Evolutionary conservation across 441 rosid genomes (phyloP), one percentile per base, ranked within the genome.

Genomic region (Aleurites moluccanus): DNA sequence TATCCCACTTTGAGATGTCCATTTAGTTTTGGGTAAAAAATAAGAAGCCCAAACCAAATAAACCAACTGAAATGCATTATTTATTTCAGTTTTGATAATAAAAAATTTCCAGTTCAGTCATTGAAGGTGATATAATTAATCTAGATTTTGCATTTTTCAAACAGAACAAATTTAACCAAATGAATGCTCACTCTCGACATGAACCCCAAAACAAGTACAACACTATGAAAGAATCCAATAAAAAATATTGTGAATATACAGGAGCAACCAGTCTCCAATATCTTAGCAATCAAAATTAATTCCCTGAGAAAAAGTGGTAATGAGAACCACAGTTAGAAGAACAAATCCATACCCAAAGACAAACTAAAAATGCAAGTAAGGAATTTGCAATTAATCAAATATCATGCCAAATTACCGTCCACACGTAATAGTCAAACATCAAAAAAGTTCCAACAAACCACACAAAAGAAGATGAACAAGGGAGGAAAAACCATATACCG

Each of bases 401-500:
- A 71, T 40, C 55, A 40, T 16, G 15, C 64, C 3, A 56, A 62
- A 65, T 25, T 35, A 2, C 10, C 40, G 21, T 21, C 6, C 63
- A 30, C 20, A 23, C n/a, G n/a, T n/a, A n/a, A n/a, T 1, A 5
- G n/a, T n/a, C 20, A 47, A 45, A 30, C 16, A 71, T 21, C n/a
- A n/a, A n/a, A 30, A 55, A 65, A 52, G 0, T 15, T 38, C 13
- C 60, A n/a, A 40, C 30, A 33, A 28, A 75, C 42, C 27, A 67
- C 45, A 10, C 18, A 33, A 2, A 23, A 6, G 4, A 42, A 20
- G 52, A 53, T 14, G 16, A 74, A 50, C 52, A 63, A 30, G 3
- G 15, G 18, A 15, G 0, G 5, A 15, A 15, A 60, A 67, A 45
- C 27, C 28, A 67, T 64, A 63, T 85, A 91, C 99, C 99, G 73